Conservation (phyloP, 2,329 filamentous ascomycete species). For the Raffaelea ambrosiae region DNA sequence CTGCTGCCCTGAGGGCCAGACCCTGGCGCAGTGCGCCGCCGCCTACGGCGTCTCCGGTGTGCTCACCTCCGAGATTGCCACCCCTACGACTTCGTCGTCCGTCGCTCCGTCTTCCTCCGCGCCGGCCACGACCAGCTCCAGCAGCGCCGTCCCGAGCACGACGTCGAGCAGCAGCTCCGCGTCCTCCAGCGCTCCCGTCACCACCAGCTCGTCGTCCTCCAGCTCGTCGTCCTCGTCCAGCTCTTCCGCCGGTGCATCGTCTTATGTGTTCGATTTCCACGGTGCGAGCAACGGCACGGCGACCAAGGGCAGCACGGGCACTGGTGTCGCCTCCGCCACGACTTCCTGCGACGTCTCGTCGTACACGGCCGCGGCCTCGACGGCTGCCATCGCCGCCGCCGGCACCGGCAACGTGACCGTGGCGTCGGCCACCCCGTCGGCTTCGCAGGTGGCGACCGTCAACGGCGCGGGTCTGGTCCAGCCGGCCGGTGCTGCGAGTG, state of each 20-base stretch:
- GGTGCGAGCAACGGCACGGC: constrained; percentile 13
- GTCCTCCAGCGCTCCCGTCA: constrained; percentile 5
- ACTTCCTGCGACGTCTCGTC: constrained; percentile 4
- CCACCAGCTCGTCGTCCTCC: constrained; percentile 10
- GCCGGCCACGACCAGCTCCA: constrained; percentile 6
- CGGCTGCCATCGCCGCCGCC: background rate
- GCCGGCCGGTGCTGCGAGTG: constrained; percentile 20
- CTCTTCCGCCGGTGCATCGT: no score
- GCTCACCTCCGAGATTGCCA: constrained; percentile 24
- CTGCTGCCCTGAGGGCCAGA: constrained; percentile 52
- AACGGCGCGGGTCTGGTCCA: constrained; percentile 21
- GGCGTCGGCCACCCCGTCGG: constrained; percentile 7
- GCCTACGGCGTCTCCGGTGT: constrained; percentile 38
- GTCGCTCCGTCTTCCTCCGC: background rate
- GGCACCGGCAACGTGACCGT: constrained; percentile 11
- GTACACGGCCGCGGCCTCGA: constrained; percentile 1
- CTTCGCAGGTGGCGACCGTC: constrained; percentile 17
- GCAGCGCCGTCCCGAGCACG: background rate
- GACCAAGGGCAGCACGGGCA: constrained; percentile 6
- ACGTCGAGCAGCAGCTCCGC: constrained; percentile 6
- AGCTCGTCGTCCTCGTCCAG: constrained; percentile 4
- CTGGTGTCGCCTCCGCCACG: background rate
- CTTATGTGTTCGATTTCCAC: no score
- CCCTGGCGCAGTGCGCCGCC: constrained; percentile 44
- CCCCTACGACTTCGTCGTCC: constrained; percentile 9